phyloP scores from a whole-genome alignment of 345 rosid genomes.

The Populus tremula region DNA sequence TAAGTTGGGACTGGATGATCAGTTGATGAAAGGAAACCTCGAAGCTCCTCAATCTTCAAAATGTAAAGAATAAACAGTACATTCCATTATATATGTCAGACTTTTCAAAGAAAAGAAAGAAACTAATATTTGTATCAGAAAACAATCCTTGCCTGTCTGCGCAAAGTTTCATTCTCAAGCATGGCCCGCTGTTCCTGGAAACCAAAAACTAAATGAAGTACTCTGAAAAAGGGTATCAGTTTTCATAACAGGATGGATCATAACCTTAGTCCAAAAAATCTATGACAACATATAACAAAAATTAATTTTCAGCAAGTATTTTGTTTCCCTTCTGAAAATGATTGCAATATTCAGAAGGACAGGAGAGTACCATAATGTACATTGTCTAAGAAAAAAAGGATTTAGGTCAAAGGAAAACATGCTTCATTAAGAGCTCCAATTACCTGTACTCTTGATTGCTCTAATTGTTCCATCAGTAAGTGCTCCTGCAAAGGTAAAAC shows the following conservation, averaged over 20 bases:
- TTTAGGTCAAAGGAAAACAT: constrained; percentile 8
- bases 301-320: background rate
- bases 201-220: constrained; percentile 1
- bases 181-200: constrained; percentile 72
- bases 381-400: background rate
- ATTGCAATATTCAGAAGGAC: background rate
- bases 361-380: background rate
- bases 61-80: background rate
- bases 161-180: constrained; percentile 87
- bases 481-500: constrained; percentile 57
- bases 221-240: background rate
- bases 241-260: constrained; percentile 3
- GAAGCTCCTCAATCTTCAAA: constrained; percentile 73
- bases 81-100: background rate
- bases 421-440: background rate
- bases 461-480: constrained; percentile 63
- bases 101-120: background rate
- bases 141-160: constrained; percentile 58
- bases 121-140: constrained; percentile 4
- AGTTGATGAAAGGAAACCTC: constrained; percentile 55
- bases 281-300: no score
- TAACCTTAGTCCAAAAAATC: background rate
- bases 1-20: constrained; percentile 42
- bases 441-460: constrained; percentile 81
- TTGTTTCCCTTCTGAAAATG: background rate